Evolutionary conservation across 139 green algal species (phyloP).

Genomic region (Chlorella sp.): DNA sequence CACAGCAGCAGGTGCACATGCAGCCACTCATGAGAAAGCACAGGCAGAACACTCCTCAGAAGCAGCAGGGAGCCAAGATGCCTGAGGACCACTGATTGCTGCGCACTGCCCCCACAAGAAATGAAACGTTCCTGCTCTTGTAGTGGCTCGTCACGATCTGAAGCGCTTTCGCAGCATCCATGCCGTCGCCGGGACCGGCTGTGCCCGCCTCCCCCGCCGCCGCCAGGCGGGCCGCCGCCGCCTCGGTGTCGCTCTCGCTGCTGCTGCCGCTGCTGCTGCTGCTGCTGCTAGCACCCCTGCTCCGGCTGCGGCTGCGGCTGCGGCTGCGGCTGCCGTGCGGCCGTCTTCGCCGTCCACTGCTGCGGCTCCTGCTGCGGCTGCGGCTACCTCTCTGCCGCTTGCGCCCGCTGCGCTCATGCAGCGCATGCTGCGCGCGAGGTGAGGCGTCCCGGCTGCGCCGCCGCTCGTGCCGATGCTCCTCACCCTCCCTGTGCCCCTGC

Average conservation of each 20-base stretch:
- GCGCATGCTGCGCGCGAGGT: too few species aligned
- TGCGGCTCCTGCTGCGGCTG: background rate
- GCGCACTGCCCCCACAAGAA: too few species aligned
- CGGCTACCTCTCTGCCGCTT: constrained; percentile 8
- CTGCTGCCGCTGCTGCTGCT: background rate
- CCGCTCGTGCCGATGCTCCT: background rate
- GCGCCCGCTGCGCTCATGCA: background rate
- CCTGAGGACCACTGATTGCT: too few species aligned
- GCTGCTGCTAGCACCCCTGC: background rate
- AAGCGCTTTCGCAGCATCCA: background rate
- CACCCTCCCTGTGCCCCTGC: background rate
- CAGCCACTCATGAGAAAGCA: too few species aligned
- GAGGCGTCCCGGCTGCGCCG: background rate
- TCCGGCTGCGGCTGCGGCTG: background rate
- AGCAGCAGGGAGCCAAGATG: too few species aligned
- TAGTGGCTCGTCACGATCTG: constrained; percentile 3
- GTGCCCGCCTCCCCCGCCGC: background rate
- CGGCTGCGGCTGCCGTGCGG: background rate
- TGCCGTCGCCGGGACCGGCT: background rate
- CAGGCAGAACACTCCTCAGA: too few species aligned
- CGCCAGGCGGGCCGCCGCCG: background rate
- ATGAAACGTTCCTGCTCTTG: background rate
- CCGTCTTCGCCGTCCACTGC: background rate
- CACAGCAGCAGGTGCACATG: background rate
- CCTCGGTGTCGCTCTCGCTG: background rate